Evolutionary conservation across 345 rosid species (phyloP).

Genomic region (Odontarrhena argentea): DNA sequence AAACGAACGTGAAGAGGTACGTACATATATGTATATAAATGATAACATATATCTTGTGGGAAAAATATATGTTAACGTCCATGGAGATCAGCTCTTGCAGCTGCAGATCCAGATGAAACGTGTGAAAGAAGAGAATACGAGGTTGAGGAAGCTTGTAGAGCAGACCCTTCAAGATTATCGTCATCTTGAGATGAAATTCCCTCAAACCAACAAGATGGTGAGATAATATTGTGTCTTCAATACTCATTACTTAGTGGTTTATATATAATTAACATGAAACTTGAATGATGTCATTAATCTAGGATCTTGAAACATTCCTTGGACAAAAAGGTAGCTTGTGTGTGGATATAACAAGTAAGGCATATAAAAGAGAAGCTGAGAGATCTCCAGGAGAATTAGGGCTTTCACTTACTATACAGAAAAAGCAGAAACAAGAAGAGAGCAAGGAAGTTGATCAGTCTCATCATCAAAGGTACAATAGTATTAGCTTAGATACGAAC

Average conservation of each 20-base stretch:
- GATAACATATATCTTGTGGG: not conserved
- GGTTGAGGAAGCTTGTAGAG: slow-evolving; percentile 40
- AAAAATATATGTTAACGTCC: slow-evolving; percentile 3
- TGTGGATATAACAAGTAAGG: slow-evolving; percentile 24
- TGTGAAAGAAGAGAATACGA: slow-evolving; percentile 42
- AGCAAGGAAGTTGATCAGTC: slow-evolving; percentile 24
- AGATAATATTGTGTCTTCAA: slow-evolving; percentile 5
- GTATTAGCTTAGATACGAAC: slow-evolving; percentile 15
- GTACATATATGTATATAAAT: too few relatives aligned
- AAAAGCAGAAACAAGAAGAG: slow-evolving; percentile 32
- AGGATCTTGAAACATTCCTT: slow-evolving; percentile 40
- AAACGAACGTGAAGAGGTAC: slow-evolving; percentile 42
- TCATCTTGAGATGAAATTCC: slow-evolving; percentile 43
- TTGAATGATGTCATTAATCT: not conserved
- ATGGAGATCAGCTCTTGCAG: slow-evolving; percentile 38
- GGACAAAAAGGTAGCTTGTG: slow-evolving; percentile 24
- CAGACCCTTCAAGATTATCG: slow-evolving; percentile 41
- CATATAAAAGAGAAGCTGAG: slow-evolving; percentile 25
- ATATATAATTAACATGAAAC: not conserved
- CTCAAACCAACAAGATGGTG: slow-evolving; percentile 35
- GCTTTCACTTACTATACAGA: slow-evolving; percentile 40
- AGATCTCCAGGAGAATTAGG: slow-evolving; percentile 34
- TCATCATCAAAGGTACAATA: slow-evolving; percentile 31
- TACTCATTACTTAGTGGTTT: slow-evolving; percentile 8
- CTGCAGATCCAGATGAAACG: slow-evolving; percentile 40